Evolutionary conservation across 1,284 basidiomycete species (phyloP).

Genomic region (Stereum hirsutum): DNA sequence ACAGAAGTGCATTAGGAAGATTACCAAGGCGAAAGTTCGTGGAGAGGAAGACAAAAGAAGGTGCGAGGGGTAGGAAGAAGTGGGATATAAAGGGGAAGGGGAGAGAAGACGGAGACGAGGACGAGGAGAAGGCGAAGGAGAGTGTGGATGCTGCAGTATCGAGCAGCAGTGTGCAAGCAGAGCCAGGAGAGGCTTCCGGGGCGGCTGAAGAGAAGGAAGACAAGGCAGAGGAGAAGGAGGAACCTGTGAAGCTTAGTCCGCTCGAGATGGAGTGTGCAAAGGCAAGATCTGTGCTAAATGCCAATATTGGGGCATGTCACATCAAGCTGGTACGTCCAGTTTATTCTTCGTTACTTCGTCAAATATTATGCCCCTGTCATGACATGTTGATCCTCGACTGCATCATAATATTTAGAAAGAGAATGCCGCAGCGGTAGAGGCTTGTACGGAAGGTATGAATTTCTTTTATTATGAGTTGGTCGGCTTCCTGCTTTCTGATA

Average conservation of each 20-base stretch:
- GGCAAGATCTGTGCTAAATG: constrained; percentile 58
- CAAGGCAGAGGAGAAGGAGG: constrained; percentile 7
- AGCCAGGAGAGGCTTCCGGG: constrained; percentile 14
- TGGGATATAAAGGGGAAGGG: no score
- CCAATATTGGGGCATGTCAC: constrained; percentile 77
- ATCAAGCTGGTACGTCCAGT: constrained; percentile 56
- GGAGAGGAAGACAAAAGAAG: no score
- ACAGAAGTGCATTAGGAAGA: constrained; percentile 46
- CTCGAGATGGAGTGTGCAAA: constrained; percentile 41
- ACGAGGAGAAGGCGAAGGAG: constrained; percentile 23
- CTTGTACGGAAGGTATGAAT: constrained; percentile 64
- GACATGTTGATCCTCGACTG: neutral
- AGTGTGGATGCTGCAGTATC: constrained; percentile 19
- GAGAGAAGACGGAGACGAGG: constrained; percentile 6
- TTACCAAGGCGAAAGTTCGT: constrained; percentile 37
- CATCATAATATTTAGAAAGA: no score
- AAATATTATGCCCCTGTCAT: neutral
- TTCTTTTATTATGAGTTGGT: constrained; percentile 1
- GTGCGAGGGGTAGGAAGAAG: no score
- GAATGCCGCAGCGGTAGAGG: constrained; percentile 65
- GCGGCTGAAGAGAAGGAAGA: neutral
- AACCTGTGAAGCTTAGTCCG: constrained; percentile 13
- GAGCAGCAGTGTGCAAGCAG: constrained; percentile 18
- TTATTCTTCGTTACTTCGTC: neutral
- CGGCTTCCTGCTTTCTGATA: constrained; percentile 3